Percentiles rank a stretch among this genome's conserved stretches.
phyloP scores from a whole-genome alignment of 208 protist species.

The Leptomonas pyrrhocoris region DNA sequence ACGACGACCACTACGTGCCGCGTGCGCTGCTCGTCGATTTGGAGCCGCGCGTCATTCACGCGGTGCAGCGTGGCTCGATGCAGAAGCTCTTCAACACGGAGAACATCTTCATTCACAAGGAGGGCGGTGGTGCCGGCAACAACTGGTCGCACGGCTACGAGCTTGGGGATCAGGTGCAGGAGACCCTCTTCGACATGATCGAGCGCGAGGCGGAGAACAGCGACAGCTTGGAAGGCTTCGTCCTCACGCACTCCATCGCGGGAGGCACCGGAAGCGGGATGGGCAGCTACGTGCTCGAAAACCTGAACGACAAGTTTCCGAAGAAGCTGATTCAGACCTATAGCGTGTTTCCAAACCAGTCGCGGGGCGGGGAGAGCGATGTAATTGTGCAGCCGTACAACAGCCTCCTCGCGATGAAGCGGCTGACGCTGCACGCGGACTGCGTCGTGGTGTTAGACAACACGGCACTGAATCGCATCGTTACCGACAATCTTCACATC shows the following conservation, averaged over 20 bases:
- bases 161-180: slow-evolving; percentile 89
- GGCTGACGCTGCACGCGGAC: slow-evolving; percentile 97
- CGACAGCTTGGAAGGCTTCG: slow-evolving; percentile 98
- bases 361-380: slow-evolving; percentile 83
- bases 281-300: slow-evolving; percentile 98
- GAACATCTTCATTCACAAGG: slow-evolving; percentile 97
- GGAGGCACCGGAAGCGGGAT: slow-evolving; percentile 99
- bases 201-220: slow-evolving; percentile 99
- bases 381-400: slow-evolving; percentile 99
- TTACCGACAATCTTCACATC: slow-evolving; percentile 96
- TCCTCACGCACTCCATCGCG: slow-evolving; percentile 99
- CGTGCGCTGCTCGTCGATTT: slow-evolving; percentile 99
- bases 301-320: slow-evolving; percentile 97
- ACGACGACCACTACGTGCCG: slow-evolving; percentile 99
- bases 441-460: slow-evolving; percentile 99
- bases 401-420: slow-evolving; percentile 98
- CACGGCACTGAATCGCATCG: slow-evolving; percentile 98
- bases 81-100: slow-evolving; percentile 99
- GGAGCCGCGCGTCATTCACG: slow-evolving; percentile 98
- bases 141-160: slow-evolving; percentile 99
- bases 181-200: slow-evolving; percentile 99
- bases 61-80: slow-evolving; percentile 93
- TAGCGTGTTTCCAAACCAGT: slow-evolving; percentile 97
- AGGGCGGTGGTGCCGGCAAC: slow-evolving; percentile 99
- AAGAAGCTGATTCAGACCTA: slow-evolving; percentile 99